Evolutionary conservation across 495 filamentous ascomycete genomes (phyloP).

Genomic region (Neurospora sp.): DNA sequence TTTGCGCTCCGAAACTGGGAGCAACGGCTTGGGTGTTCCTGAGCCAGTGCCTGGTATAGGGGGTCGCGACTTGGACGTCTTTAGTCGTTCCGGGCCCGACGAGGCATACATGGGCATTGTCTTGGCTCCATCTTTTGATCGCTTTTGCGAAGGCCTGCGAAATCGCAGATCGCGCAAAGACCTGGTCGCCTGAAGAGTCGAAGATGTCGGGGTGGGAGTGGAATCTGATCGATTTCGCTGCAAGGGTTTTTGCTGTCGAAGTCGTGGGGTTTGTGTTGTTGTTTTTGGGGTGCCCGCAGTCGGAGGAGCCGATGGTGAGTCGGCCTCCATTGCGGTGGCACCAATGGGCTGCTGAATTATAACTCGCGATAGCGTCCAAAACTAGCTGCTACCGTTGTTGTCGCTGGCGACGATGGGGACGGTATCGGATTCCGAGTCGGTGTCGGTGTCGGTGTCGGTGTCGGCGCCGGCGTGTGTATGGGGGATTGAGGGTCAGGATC

Average conservation of each 20-base stretch:
- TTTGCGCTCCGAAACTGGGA: conserved; percentile 34
- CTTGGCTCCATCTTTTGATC: conserved; percentile 9
- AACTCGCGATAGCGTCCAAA: not conserved
- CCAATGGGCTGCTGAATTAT: not conserved
- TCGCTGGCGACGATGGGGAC: not conserved
- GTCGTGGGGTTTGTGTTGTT: conserved; percentile 5
- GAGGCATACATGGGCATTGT: conserved; percentile 3
- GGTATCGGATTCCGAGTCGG: not conserved
- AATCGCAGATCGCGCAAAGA: conserved; percentile 7
- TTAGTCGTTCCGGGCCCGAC: conserved; percentile 6
- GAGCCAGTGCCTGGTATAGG: conserved; percentile 11
- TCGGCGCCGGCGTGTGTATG: not conserved
- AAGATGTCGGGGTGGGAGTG: not conserved
- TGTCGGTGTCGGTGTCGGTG: not conserved
- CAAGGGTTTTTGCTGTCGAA: conserved; percentile 13
- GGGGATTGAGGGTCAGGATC: not conserved
- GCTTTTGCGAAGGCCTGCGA: conserved; percentile 6
- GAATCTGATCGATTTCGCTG: conserved; percentile 6
- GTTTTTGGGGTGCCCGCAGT: not conserved
- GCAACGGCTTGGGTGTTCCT: conserved; percentile 23
- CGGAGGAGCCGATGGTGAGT: conserved; percentile 12
- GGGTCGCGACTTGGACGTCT: conserved; percentile 20
- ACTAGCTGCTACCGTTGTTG: not conserved
- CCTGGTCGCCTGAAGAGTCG: conserved; percentile 1
- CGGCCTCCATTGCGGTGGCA: conserved; percentile 17